Conservation (phyloP, 129 eudicot genomes). For the Centrapalus pauciflorus region DNA sequence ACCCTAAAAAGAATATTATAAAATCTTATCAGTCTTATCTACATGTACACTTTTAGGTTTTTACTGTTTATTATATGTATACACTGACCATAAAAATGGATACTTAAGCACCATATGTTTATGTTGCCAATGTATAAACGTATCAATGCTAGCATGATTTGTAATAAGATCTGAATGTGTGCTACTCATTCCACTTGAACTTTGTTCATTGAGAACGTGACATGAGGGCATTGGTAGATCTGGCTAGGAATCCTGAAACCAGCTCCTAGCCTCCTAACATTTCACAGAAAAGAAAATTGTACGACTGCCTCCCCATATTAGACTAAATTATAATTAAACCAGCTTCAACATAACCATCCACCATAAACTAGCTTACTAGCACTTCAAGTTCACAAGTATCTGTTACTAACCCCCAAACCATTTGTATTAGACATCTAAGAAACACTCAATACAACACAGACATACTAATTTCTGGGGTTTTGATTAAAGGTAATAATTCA, state of each 20-base stretch:
- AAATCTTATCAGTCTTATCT: no score
- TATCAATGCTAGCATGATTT: background rate
- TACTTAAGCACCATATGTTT: background rate
- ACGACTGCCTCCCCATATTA: no score
- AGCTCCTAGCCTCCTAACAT: no score
- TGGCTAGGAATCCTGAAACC: no score
- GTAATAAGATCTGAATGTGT: background rate
- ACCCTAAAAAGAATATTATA: no score
- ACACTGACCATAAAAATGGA: background rate
- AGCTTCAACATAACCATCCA: no score
- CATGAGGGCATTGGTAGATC: no score
- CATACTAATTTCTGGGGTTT: background rate
- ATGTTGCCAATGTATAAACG: no score
- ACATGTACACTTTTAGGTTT: background rate
- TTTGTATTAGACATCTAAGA: background rate
- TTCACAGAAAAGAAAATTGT: no score
- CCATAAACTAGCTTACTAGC: no score
- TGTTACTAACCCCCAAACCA: background rate
- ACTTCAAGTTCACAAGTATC: background rate
- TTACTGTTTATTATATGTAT: background rate
- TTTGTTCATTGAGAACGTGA: no score
- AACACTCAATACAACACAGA: background rate
- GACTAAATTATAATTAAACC: no score
- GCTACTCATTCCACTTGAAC: background rate
- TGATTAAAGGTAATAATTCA: background rate